Base-by-base conservation (phyloP, 179 eudicot genomes). In the Amaranthus tricolor region DNA sequence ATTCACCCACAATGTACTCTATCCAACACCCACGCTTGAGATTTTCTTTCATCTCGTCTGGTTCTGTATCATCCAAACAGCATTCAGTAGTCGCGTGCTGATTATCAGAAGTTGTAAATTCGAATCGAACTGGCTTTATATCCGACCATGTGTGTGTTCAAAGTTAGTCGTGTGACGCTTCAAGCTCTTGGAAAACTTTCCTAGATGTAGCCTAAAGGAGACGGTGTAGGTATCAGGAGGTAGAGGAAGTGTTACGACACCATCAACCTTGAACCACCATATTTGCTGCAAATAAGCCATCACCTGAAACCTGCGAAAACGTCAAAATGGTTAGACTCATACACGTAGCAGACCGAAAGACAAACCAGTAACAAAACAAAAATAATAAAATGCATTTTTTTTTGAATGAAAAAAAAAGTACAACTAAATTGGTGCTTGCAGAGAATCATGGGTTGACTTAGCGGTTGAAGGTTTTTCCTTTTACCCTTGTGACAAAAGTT, bases 241-340 rank as follows among this genome's bases (percentile, higher is more conserved):
- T 63, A 95, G 81, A 55, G 88, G 92, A 47, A 95, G 86, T 48
- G 84, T 89, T 6, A 93, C 84, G 14, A 24, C 60, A 53, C 97
- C 92, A 74, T 88, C 98, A 19, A 91, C 95, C 81, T 95, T 98
- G 84, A 91, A 95, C 99, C 99, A 95, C 99, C 99, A 95, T 84
- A 95, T 84, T 88, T 95, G 99, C 82, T 89, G 99, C 84, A 93
- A 81, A 85, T 91, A 93, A 19, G 99, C 99, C 76, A 93, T 85
- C 17, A 81, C 85, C 59, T 87, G 85, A 75, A 93, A 93, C 81
- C 99, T 95, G 89, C 79, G 79, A 69, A 49, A 51, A 43, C 5
- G 50, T 49, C 16, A 16, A 11, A 70, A 70, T 21, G 57, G 19
- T 21, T 40, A 52, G 19, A 65, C 47, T 17, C 50, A 59, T 16